Evolutionary conservation across 352 stramenopile species (phyloP), one percentile per base, ranked within the genome.

Genomic region (Thalassiosira mediterranea): DNA sequence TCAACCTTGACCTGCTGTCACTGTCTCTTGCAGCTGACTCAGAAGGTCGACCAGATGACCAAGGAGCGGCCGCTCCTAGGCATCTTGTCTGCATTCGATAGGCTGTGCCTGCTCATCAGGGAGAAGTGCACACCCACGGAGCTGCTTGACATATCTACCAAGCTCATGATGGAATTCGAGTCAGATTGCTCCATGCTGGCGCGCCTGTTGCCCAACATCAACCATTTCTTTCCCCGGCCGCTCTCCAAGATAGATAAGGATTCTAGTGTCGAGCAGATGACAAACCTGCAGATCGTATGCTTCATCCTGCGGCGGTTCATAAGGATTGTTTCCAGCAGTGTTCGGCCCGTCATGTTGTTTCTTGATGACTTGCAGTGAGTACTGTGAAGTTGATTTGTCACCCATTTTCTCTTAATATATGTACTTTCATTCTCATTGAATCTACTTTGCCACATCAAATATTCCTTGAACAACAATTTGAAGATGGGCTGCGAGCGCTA

Each of bases 361-460:
- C 38, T 83, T n/a, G 78, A 84, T 52, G 75, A 83, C 53, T 54
- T 85, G 7, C 76, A 85, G 21, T 42, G 34, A 42, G 34, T 42
- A n/a, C n/a, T n/a, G n/a, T n/a, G n/a, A n/a, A n/a, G n/a, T n/a
- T n/a, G n/a, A n/a, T n/a, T n/a, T n/a, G n/a, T n/a, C n/a, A n/a
- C n/a, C n/a, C n/a, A n/a, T n/a, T n/a, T n/a, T n/a, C n/a, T n/a
- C n/a, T n/a, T n/a, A n/a, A n/a, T n/a, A n/a, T n/a, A n/a, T n/a
- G n/a, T n/a, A n/a, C n/a, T n/a, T n/a, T n/a, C n/a, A n/a, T n/a
- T n/a, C n/a, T n/a, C n/a, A n/a, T n/a, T n/a, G n/a, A n/a, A n/a
- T n/a, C n/a, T n/a, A n/a, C n/a, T n/a, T n/a, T n/a, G n/a, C n/a
- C n/a, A n/a, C n/a, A n/a, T n/a, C n/a, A n/a, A n/a, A n/a, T n/a